Base-by-base conservation (phyloP, 1,284 basidiomycete genomes). In the Rhodotorula sp. region DNA sequence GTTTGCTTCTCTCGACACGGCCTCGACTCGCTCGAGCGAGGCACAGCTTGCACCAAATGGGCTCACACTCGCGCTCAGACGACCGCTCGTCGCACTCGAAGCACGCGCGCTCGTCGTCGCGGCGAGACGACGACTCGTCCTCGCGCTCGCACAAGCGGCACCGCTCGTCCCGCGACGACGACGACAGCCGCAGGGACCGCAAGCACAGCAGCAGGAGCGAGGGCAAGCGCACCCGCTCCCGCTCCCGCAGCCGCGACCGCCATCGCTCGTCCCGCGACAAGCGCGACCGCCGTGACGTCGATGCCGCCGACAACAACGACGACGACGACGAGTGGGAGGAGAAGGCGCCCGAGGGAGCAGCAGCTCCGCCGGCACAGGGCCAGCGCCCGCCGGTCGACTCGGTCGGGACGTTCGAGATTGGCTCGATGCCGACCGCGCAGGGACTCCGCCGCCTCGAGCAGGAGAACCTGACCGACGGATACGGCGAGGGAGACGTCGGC, bases 401-500 rank as follows among this genome's bases (percentile, higher is more conserved):
- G 17, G 71, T 72, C 34, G 74, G 74, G 7, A 75, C 75, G 2
- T 77, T 78, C 70, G 53, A 45, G 7, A 34, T 74, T n/a, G 72
- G 70, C 13, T 58, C 64, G 7, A 67, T 67, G 49, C 61, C 57
- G 25, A 66, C 50, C 17, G 54, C 54, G 1, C 55, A 60, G 25
- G 52, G 42, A 2, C 50, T 66, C 3, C 50, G 34, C 8, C 53
- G 61, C 7, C 41, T 70, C 25, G 71, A 64, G 52, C 49, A 64
- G 3, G 68, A 66, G 23, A 68, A 75, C 65, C 81, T 90, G 65
- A 89, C 88, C 3, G 90, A 92, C 49, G 88, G 85, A 23, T 91
- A 90, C 78, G 90, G 88, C 21, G 89, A 91, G 58, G 79, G 85
- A 1, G 82, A 85, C 4, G 79, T 79, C 13, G 82, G 87, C 85